Evolutionary conservation across 2,329 filamentous ascomycete genomes (phyloP), one percentile per base, ranked within the genome.

Genomic region (Epichloe baconii): DNA sequence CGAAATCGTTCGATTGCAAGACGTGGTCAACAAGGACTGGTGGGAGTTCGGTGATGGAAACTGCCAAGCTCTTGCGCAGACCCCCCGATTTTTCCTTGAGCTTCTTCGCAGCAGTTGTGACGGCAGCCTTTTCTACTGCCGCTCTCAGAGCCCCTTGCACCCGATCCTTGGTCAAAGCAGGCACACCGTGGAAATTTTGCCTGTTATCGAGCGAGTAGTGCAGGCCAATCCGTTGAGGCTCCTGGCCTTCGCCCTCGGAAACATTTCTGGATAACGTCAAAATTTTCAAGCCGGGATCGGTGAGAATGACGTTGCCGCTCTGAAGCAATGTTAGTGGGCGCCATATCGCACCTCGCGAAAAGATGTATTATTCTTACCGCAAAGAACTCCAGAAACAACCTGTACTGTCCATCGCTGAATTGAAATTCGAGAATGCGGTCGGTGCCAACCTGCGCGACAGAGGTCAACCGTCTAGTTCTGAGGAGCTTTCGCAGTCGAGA

Each of bases 311-410:
- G 64, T 98, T 98, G 44, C 93, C 93, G 49, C 87, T 86, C 66
- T 72, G 37, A 3, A n/a, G 34, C 19, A 17, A n/a, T 48, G 12
- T 40, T 47, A 36, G 53, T 11, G 38, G 37, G 12, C 21, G 5
- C 21, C 4, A 1, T 15, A 8, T 26, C 14, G 2, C 21, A 15
- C 5, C 19, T 26, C 4, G 5, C 15, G 34, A 10, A 12, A 6
- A n/a, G 23, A 19, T 36, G 31, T 12, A 8, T 19, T 12, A 8
- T 19, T 41, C 26, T 36, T 60, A 72, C 71, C 1, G 93, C 91
- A 64, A 95, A 98, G 71, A 98, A 98, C 69, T 98, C 93, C 31
- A 98, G 72, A 64, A 88, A 96, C 21, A 98, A 68, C 42, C 85
- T 78, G 64, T 94, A 96, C 58, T 83, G 77, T 11, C 93, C 93